A percentile compares a stretch with the other conserved stretches of the same genome.
phyloP scores from a whole-genome alignment of 73 alveolate genomes.

The Symbiodinium pilosum region DNA sequence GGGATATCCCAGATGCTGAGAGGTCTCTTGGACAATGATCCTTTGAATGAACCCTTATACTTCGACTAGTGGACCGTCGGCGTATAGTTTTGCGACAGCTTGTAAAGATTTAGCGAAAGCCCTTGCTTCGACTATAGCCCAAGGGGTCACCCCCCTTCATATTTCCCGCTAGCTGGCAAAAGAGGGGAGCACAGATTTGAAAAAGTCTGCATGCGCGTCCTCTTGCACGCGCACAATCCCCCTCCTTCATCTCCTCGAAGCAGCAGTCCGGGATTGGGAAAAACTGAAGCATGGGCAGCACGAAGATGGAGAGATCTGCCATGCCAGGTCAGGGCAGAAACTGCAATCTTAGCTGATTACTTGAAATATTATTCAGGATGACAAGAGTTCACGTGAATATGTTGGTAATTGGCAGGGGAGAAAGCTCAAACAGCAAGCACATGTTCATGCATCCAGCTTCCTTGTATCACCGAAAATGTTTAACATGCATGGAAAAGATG shows the following conservation, averaged over 20 bases:
- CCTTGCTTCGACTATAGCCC: no score
- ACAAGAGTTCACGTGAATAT: background rate
- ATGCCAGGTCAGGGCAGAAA: background rate
- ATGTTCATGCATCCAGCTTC: no score
- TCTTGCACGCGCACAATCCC: background rate
- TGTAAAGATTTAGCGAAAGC: no score
- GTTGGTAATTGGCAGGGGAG: background rate
- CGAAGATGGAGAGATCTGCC: conserved; percentile 87
- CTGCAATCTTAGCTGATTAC: background rate
- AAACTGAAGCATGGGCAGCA: conserved; percentile 93
- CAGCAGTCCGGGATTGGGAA: conserved; percentile 77
- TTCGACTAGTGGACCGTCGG: no score
- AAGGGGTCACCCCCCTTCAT: background rate
- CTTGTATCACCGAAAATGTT: no score
- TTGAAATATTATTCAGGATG: background rate
- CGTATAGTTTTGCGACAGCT: no score
- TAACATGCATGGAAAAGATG: no score
- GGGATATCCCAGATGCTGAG: background rate
- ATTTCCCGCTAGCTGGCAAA: background rate
- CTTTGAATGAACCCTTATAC: no score
- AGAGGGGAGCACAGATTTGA: no score
- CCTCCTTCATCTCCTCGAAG: conserved; percentile 45
- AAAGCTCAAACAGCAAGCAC: background rate
- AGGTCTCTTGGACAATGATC: no score
- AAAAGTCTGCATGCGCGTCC: no score